Percentiles rank a stretch among this genome's conserved stretches.
Evolutionary conservation across 2,329 filamentous ascomycete genomes (phyloP).

Genomic region (Alternaria panax): DNA sequence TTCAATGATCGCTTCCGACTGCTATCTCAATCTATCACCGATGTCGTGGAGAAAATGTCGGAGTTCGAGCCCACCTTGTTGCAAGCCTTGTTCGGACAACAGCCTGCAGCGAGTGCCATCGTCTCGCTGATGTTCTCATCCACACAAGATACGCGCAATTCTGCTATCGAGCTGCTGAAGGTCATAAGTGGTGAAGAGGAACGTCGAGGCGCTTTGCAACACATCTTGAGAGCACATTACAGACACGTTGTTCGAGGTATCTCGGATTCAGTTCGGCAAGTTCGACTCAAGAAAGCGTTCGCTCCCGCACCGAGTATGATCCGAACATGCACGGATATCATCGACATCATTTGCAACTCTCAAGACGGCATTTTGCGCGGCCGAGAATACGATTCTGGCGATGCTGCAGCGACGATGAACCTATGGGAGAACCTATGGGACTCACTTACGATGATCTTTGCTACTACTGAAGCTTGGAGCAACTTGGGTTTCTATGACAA

Average conservation of each 20-base stretch:
- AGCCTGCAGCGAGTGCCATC: constrained; percentile 73
- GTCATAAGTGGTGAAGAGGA: constrained; percentile 75
- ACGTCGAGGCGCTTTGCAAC: constrained; percentile 66
- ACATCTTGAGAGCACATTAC: constrained; percentile 66
- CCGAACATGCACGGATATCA: constrained; percentile 67
- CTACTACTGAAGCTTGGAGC: constrained; percentile 85
- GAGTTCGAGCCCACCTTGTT: constrained; percentile 77
- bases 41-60: constrained; percentile 78
- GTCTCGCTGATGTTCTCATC: constrained; percentile 83
- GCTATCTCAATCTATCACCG: constrained; percentile 69
- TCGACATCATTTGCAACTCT: constrained; percentile 70
- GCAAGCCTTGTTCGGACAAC: constrained; percentile 71
- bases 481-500: constrained; percentile 71
- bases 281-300: constrained; percentile 65
- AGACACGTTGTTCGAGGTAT: constrained; percentile 64
- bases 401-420: constrained; percentile 71
- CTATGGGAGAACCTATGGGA: constrained; percentile 91
- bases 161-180: constrained; percentile 83
- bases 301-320: constrained; percentile 67
- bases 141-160: constrained; percentile 78
- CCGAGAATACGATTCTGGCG: constrained; percentile 64
- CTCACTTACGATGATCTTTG: constrained; percentile 80
- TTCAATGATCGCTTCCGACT: constrained; percentile 79
- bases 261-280: constrained; percentile 62
- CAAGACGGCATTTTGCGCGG: constrained; percentile 68